Base-by-base conservation (phyloP, 1,284 basidiomycete genomes). In the Malassezia yamatoensis region DNA sequence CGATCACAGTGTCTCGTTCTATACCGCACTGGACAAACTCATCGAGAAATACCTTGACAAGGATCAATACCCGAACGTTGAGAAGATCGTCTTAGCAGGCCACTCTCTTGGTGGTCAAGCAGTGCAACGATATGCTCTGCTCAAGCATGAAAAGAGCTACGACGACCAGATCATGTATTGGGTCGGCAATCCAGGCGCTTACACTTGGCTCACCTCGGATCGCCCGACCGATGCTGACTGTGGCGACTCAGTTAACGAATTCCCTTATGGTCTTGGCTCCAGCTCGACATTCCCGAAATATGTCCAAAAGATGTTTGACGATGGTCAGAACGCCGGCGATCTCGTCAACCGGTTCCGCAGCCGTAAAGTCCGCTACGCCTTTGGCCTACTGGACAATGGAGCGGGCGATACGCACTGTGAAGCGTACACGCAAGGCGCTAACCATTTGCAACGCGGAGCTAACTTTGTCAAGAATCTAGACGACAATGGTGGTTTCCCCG, bases 321-420 rank as follows among this genome's bases (percentile, higher is more conserved):
- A 54, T 29, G 42, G 42, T 21, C 10, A 42, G 20, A 45, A 18
- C 20, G 15, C 21, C 7, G 51, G 55, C 34, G 29, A 53, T 13
- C 39, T 72, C 10, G 24, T 70, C 10, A 36, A 57, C 24, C 53
- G 35, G 3, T 74, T 61, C 58, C 49, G 35, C 10, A 41, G 43
- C 18, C 61, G 70, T 20, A 65, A 61, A 24, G 60, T 73, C 13
- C 63, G 67, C 54, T 66, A 64, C 51, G 66, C 62, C 37, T 55
- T 65, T 5, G 71, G 60, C 4, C 43, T 73, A 11, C 51, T 65
- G 10, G 71, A 73, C 54, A 72, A 72, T 39, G 70, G 70, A 21
- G 56, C 60, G 3, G 69, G 69, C 51, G 65, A 68, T 36, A 68
- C 66, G 50, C 65, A 65, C 39, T 68, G 66, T 46, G 58, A 65